A percentile compares a stretch with the other conserved stretches of the same genome.
Evolutionary conservation across 305 asterid species (phyloP).

Genomic region (Stenogyne calaminthoides): DNA sequence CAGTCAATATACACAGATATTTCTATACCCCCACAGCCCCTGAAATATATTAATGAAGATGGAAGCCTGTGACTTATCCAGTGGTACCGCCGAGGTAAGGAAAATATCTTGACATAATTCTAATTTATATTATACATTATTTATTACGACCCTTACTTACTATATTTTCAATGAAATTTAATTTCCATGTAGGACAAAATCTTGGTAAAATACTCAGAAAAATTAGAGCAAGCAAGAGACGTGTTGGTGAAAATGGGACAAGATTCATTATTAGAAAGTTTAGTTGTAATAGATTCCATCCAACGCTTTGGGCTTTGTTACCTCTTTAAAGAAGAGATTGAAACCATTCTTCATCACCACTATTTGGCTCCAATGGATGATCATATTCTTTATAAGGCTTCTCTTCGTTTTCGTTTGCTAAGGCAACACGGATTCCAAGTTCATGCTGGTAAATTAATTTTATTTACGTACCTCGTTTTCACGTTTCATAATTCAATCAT

Average conservation of each 20-base stretch:
- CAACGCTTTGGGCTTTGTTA: constrained; percentile 24
- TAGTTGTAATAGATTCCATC: constrained; percentile 17
- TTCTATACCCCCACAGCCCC: no score
- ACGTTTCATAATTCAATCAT: no score
- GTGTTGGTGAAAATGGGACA: neutral
- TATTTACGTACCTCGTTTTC: no score
- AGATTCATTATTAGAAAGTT: neutral
- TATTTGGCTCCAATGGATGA: neutral
- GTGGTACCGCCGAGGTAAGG: neutral
- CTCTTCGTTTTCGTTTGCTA: constrained; percentile 20
- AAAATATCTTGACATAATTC: neutral
- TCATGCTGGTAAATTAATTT: constrained; percentile 6
- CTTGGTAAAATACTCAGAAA: neutral
- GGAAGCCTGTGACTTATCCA: neutral
- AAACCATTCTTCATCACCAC: constrained; percentile 24
- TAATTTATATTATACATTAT: neutral
- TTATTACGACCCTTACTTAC: no score
- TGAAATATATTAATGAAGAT: neutral
- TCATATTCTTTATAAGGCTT: neutral
- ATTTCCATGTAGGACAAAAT: constrained; percentile 1
- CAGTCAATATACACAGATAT: no score
- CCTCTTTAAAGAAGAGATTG: constrained; percentile 23
- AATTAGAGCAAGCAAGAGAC: constrained; percentile 3
- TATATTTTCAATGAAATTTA: neutral
- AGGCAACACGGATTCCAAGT: constrained; percentile 19